A percentile compares a stretch with the other conserved stretches of the same genome.
phyloP scores from a whole-genome alignment of 805 yeast species.

The Wickerhamiella sergipiensis region DNA sequence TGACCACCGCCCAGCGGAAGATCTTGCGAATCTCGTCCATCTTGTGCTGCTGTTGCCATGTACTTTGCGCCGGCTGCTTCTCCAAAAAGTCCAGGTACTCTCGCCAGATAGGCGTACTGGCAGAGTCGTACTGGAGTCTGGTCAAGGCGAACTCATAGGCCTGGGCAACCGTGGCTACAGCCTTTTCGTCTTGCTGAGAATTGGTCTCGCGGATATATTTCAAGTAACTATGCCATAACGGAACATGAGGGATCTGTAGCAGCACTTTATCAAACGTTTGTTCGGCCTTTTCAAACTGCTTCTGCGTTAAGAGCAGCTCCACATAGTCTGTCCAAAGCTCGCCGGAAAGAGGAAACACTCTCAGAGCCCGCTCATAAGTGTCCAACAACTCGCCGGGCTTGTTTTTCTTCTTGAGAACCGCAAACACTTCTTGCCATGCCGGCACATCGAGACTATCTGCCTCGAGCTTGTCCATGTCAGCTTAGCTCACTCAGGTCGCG shows the following conservation, averaged over 20 bases:
- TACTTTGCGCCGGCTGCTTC: slow-evolving; percentile 39
- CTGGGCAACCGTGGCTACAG: slow-evolving; percentile 48
- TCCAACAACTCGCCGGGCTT: slow-evolving; percentile 45
- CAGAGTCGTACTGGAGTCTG: slow-evolving; percentile 66
- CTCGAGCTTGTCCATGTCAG: slow-evolving; percentile 44
- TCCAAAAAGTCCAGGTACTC: slow-evolving; percentile 71
- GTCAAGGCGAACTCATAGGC: slow-evolving; percentile 76
- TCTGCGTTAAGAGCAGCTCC: slow-evolving; percentile 38
- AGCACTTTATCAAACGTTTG: slow-evolving; percentile 51
- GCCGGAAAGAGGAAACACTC: slow-evolving; percentile 53
- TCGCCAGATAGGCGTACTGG: slow-evolving; percentile 60
- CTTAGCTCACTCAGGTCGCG: slow-evolving; percentile 19
- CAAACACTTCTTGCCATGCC: slow-evolving; percentile 45
- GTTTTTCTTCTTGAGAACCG: slow-evolving; percentile 36
- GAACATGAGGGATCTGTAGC: slow-evolving; percentile 46
- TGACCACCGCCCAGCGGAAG: slow-evolving; percentile 52
- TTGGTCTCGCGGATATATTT: slow-evolving; percentile 57
- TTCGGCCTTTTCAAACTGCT: slow-evolving; percentile 48
- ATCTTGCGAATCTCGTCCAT: slow-evolving; percentile 61
- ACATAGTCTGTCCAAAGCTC: slow-evolving; percentile 66
- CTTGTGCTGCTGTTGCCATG: slow-evolving; percentile 78
- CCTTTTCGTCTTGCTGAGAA: slow-evolving; percentile 71
- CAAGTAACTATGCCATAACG: slow-evolving; percentile 65
- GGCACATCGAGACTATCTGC: slow-evolving; percentile 38
- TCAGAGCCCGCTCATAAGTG: slow-evolving; percentile 40